A percentile compares a stretch with the other conserved stretches of the same genome.
Evolutionary conservation across 768 basidiomycete species (phyloP).

Genomic region (Tylopilus sp.): DNA sequence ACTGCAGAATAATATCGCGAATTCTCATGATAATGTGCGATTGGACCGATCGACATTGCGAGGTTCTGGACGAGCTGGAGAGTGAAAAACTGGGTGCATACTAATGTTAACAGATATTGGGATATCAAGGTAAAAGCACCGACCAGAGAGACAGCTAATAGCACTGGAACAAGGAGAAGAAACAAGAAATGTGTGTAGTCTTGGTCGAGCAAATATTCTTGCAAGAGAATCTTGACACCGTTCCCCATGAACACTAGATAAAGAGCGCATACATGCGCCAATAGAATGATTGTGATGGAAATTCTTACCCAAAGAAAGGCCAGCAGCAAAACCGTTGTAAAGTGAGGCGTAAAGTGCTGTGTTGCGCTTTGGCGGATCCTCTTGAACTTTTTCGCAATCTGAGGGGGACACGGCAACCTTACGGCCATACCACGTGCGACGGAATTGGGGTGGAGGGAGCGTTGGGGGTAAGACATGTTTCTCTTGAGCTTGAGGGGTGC

Average conservation of each 20-base stretch:
- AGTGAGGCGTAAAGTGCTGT: conserved; percentile 25
- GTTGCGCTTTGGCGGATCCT: conserved; percentile 13
- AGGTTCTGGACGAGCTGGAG: conserved; percentile 40
- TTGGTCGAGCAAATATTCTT: conserved; percentile 49
- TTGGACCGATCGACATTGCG: conserved; percentile 44
- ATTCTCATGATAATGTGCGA: conserved; percentile 49
- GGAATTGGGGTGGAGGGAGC: conserved; percentile 31
- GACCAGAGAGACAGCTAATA: conserved; percentile 47
- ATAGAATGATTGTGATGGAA: background rate
- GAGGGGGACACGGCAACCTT: conserved; percentile 40
- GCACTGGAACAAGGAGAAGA: conserved; percentile 36
- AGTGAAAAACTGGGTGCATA: conserved; percentile 36
- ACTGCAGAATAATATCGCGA: conserved; percentile 52
- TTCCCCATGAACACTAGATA: conserved; percentile 59
- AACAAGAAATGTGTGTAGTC: conserved; percentile 41
- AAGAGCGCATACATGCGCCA: conserved; percentile 2
- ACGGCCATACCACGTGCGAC: conserved; percentile 60
- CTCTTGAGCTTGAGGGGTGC: conserved; percentile 14
- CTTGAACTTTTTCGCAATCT: conserved; percentile 25
- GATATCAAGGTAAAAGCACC: conserved; percentile 10
- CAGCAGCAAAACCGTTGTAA: conserved; percentile 29
- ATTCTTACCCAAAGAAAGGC: conserved; percentile 21
- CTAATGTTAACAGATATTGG: background rate
- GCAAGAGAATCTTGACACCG: conserved; percentile 57
- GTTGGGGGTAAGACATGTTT: conserved; percentile 17